These are phyloP conservation scores for Trichoderma cornu-damae DNA, from an alignment of 2,329 filamentous ascomycete genomes.

Conservation along the genomic window DNA sequence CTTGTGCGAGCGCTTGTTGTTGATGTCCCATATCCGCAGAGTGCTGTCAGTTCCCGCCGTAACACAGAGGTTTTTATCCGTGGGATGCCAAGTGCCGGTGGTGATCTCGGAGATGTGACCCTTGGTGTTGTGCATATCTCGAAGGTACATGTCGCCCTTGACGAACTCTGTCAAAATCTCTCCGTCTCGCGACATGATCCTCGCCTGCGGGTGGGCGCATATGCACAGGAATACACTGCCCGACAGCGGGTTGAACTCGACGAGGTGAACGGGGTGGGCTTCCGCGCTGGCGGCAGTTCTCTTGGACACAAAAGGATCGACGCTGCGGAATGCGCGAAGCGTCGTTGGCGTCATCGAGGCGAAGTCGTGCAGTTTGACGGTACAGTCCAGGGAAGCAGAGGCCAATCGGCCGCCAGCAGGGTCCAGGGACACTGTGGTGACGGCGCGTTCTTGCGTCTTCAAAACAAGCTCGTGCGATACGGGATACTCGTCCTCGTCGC, in stretches of 20 bases:
- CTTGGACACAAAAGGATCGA: constrained; percentile 81
- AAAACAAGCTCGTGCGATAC: constrained; percentile 88
- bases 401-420: constrained; percentile 77
- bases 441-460: constrained; percentile 83
- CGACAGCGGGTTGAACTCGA: constrained; percentile 78
- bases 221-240: constrained; percentile 80
- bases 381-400: constrained; percentile 88
- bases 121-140: constrained; percentile 97
- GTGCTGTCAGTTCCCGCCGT: constrained; percentile 95
- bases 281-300: constrained; percentile 62
- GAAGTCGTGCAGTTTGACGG: constrained; percentile 90
- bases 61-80: constrained; percentile 75
- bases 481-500: constrained; percentile 83
- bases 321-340: constrained; percentile 83
- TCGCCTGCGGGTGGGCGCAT: constrained; percentile 83
- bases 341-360: constrained; percentile 93
- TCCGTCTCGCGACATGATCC: constrained; percentile 83
- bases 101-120: constrained; percentile 92
- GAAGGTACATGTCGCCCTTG: constrained; percentile 97
- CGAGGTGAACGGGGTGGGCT: constrained; percentile 80
- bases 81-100: constrained; percentile 85
- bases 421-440: constrained; percentile 81
- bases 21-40: constrained; percentile 93
- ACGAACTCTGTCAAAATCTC: constrained; percentile 81
- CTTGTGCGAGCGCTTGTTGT: constrained; percentile 82